A percentile compares a stretch with the other conserved stretches of the same genome.
phyloP scores from a whole-genome alignment of 768 basidiomycete genomes.

The Dacryopinax spathularia region DNA sequence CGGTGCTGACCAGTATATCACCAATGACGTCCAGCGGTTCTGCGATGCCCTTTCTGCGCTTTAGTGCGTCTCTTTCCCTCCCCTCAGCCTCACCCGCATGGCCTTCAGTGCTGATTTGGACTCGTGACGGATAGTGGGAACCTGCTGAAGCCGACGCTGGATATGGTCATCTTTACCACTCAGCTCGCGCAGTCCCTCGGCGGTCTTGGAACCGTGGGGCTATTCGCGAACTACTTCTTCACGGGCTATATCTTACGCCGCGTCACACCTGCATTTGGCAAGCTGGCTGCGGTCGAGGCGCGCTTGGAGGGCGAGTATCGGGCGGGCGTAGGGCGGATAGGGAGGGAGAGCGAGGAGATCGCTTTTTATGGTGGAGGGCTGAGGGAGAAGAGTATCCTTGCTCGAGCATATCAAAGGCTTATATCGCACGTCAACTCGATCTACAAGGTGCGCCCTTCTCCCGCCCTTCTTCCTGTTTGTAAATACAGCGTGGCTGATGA shows the following conservation, averaged over 20 bases:
- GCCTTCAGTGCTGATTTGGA: too few relatives aligned
- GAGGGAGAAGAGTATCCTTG: slow-evolving; percentile 70
- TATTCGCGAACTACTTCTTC: slow-evolving; percentile 74
- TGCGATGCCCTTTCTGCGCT: slow-evolving; percentile 70
- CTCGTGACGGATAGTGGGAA: slow-evolving; percentile 50
- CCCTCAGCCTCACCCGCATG: background rate
- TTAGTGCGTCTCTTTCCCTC: slow-evolving; percentile 46
- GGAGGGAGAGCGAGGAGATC: slow-evolving; percentile 81
- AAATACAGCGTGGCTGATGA: background rate
- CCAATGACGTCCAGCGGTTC: slow-evolving; percentile 83
- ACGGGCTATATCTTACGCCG: slow-evolving; percentile 69
- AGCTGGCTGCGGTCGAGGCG: slow-evolving; percentile 75
- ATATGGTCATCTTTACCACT: slow-evolving; percentile 80
- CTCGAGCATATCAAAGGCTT: slow-evolving; percentile 57
- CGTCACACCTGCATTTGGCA: slow-evolving; percentile 86
- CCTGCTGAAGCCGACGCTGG: slow-evolving; percentile 79
- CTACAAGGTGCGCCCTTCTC: slow-evolving; percentile 46
- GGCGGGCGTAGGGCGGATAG: slow-evolving; percentile 70
- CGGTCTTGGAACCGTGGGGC: slow-evolving; percentile 59
- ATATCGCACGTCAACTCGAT: slow-evolving; percentile 86
- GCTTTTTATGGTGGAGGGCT: slow-evolving; percentile 91
- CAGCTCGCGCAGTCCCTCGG: slow-evolving; percentile 82
- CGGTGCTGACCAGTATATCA: slow-evolving; percentile 82
- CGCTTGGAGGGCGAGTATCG: slow-evolving; percentile 85
- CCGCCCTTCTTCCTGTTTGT: background rate